Base-by-base conservation (phyloP, 169 alveolate genomes). In the Babesia gibsoni region DNA sequence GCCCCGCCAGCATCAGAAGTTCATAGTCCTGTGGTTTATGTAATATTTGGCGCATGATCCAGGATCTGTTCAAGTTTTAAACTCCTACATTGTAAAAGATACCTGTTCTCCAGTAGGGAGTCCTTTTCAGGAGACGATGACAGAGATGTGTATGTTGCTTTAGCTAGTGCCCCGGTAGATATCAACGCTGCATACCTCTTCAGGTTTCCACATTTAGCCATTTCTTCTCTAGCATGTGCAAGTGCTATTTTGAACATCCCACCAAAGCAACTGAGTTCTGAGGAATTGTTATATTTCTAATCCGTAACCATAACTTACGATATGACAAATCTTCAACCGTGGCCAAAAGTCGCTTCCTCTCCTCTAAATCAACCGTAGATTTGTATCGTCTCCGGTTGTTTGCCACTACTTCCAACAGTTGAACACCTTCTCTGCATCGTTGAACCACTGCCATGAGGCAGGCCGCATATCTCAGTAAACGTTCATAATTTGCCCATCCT, bases 21-120 rank as follows among this genome's bases (percentile, higher is more conserved):
- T 83, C 84, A 41, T 45, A 78, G 63, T 72, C 53, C 10, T 78
- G 58, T 10, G 91, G 91, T 22, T 63, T 42, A 39, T 69, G 73
- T 36, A 85, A 42, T 41, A 85, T 58, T 65, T 85, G 91, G 54
- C 91, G 58, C 12, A 77, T 78, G 0, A 70, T 43, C 91, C 91
- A 85, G n/a, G 91, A 69, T 37, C 90, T 83, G 43, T 10, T n/a
- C n/a, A n/a, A n/a, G n/a, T n/a, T n/a, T 14, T 39, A 14, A 39
- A 39, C 48, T 39, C 18, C 18, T 39, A 39, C 14, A 39, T 14
- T 14, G 14, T 14, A 14, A 23, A 16, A 10, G 18, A 23, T 49
- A 16, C 63, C 77, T 61, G 65, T 68, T 79, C 43, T 79, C 88
- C 32, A 79, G 53, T 9, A 79, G 78, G 25, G 79, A 20, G 41